Percentiles rank a stretch among this genome's conserved stretches.
Conservation (phyloP, 129 eudicot genomes). For the Escallonia rubra region DNA sequence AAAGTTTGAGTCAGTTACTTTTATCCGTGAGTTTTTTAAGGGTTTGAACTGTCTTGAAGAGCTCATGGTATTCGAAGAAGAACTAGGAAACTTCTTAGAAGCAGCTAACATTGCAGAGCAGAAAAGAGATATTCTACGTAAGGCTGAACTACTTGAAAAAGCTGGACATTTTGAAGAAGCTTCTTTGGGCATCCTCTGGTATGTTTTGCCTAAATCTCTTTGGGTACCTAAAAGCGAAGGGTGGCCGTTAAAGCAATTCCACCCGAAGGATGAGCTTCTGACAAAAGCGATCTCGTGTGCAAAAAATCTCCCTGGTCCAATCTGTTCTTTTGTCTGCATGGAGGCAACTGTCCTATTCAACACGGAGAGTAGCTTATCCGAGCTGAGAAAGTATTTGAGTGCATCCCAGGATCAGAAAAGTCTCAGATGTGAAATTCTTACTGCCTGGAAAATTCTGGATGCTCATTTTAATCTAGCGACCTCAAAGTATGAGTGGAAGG, state of each 20-base stretch:
- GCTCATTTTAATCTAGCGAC: conserved; percentile 18
- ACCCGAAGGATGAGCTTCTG: conserved; percentile 37
- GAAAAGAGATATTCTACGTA: conserved; percentile 48
- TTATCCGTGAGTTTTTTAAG: conserved; percentile 48
- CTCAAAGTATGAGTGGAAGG: conserved; percentile 48
- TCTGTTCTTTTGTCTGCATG: conserved; percentile 30
- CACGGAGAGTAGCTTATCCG: conserved; percentile 28
- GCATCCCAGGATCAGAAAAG: conserved; percentile 21
- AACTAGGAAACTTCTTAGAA: conserved; percentile 45
- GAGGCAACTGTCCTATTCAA: conserved; percentile 36
- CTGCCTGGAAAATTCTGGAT: conserved; percentile 42
- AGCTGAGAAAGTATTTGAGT: conserved; percentile 25
- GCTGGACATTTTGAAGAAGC: conserved; percentile 39
- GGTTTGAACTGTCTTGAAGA: conserved; percentile 47
- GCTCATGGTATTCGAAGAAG: conserved; percentile 65
- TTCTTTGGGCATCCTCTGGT: conserved; percentile 26
- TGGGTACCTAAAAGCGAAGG: conserved; percentile 47
- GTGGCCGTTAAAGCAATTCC: conserved; percentile 61
- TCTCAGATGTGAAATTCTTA: conserved; percentile 33
- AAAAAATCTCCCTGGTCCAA: conserved; percentile 8
- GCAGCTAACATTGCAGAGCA: conserved; percentile 63
- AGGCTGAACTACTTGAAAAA: conserved; percentile 52
- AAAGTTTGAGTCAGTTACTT: conserved; percentile 43
- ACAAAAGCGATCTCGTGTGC: conserved; percentile 38
- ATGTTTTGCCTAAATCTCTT: conserved; percentile 33